A percentile compares a stretch with the other conserved stretches of the same genome.
Conservation (phyloP, 345 rosid genomes). For the Isatis tinctoria region DNA sequence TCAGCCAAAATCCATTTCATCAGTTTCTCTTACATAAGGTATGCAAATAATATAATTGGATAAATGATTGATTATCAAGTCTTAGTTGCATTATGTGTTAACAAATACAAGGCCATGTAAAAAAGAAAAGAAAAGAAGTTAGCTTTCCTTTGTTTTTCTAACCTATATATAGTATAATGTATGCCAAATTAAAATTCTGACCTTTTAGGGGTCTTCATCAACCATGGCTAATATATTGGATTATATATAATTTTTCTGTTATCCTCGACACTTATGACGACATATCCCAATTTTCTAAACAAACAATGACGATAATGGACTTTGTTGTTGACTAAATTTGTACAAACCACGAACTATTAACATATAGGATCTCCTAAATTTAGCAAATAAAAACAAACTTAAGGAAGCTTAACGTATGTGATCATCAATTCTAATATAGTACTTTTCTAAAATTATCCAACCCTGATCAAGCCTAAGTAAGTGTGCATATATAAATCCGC, state of each 20-base stretch:
- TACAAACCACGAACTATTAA: conserved; percentile 1
- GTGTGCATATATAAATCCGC: neutral
- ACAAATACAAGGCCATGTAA: neutral
- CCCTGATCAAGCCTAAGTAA: neutral
- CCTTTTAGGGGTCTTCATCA: neutral
- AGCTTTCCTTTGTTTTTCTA: neutral
- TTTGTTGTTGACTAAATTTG: conserved; percentile 13
- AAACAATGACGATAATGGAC: neutral
- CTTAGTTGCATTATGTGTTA: neutral
- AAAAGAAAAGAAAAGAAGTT: too few relatives aligned
- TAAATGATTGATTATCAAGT: neutral
- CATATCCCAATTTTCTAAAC: neutral
- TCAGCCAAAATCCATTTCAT: neutral
- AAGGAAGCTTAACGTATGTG: neutral
- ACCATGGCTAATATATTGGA: neutral
- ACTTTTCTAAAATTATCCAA: conserved; percentile 7
- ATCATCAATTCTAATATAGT: neutral
- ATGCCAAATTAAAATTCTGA: neutral
- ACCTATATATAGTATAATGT: too few relatives aligned
- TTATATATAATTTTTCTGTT: neutral
- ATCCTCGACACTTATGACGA: neutral
- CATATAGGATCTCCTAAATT: neutral
- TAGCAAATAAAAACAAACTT: neutral
- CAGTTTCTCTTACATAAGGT: neutral
- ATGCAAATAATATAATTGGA: neutral